Base-by-base conservation (phyloP, 352 stramenopile species). In the Phytophthora aleatoria region DNA sequence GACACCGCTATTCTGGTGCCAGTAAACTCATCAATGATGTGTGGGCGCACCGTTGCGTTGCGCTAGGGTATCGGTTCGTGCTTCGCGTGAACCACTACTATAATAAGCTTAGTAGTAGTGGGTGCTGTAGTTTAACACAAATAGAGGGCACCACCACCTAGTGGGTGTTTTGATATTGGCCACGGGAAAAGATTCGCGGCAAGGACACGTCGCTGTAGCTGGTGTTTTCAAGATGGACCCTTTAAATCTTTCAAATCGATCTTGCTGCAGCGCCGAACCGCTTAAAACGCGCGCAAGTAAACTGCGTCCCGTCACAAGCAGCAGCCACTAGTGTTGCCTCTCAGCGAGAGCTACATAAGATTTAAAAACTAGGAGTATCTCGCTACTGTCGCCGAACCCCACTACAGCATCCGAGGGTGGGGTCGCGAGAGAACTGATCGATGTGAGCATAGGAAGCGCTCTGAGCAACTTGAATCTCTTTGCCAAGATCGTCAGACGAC, bases 11-110 rank as follows among this genome's bases (percentile, higher is more conserved):
- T 50, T 50, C 26, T 36, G 13, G 27, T 26, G 50, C 20, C 13
- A n/a, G 38, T 45, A 44, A 45, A 45, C 50, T 54, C 48, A 64
- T 64, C 57, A 38, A 7, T 27, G 57, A 59, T 59, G 48, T 59
- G 57, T 58, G 49, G 31, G 30, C 48, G 2, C 5, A n/a, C 13
- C 20, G 20, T 20, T 20, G 20, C 45, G 27, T 51, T 42, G 33
- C 5, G 11, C 13, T 15, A 45, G 24, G n/a, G 48, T 20, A 8
- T 20, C 20, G 20, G 20, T 20, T 20, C 20, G 20, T 20, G 20
- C 20, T 20, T 20, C 20, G 20, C 20, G 20, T 20, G 20, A 20
- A 20, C 20, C 41, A 51, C 27, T 12, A 20, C 20, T 20, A 20
- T 20, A 20, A 20, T 20, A 20, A 5, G 26, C 16, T 30, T 41